Percentiles rank a stretch among this genome's conserved stretches.
Conservation (phyloP, 768 basidiomycete genomes). For the Coprinopsis sp. region DNA sequence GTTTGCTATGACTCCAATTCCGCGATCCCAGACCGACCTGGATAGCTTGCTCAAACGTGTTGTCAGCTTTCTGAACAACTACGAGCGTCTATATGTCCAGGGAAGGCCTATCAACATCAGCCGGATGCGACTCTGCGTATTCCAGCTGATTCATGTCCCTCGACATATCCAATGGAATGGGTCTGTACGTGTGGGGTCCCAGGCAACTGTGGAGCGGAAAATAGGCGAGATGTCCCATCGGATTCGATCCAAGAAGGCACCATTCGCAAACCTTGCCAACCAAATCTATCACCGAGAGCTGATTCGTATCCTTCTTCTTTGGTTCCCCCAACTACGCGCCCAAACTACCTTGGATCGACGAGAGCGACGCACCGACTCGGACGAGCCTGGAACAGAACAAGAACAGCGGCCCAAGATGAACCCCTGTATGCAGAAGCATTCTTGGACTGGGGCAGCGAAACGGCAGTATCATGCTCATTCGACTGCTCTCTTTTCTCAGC, state of each 20-base stretch:
- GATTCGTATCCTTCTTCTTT: too few species aligned
- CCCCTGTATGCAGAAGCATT: too few species aligned
- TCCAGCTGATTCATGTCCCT: neutral
- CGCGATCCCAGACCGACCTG: neutral
- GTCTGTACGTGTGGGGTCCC: neutral
- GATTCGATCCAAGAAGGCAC: neutral
- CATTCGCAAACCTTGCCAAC: neutral
- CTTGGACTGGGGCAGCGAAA: too few species aligned
- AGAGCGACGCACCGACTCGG: too few species aligned
- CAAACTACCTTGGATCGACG: too few species aligned
- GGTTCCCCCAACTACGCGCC: too few species aligned
- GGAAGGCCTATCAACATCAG: neutral
- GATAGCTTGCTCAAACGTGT: neutral
- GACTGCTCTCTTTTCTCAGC: too few species aligned
- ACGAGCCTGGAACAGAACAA: too few species aligned
- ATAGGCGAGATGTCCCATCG: neutral
- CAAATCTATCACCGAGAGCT: too few species aligned
- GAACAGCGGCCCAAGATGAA: too few species aligned
- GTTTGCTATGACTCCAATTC: constrained; percentile 20
- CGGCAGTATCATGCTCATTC: too few species aligned
- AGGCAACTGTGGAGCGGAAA: neutral
- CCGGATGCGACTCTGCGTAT: neutral
- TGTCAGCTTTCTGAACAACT: neutral
- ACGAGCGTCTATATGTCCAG: neutral
- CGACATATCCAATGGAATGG: constrained; percentile 1